Percentiles rank a stretch among this genome's conserved stretches.
Evolutionary conservation across 2,329 filamentous ascomycete genomes (phyloP).

Genomic region (Aspergillus jensenii): DNA sequence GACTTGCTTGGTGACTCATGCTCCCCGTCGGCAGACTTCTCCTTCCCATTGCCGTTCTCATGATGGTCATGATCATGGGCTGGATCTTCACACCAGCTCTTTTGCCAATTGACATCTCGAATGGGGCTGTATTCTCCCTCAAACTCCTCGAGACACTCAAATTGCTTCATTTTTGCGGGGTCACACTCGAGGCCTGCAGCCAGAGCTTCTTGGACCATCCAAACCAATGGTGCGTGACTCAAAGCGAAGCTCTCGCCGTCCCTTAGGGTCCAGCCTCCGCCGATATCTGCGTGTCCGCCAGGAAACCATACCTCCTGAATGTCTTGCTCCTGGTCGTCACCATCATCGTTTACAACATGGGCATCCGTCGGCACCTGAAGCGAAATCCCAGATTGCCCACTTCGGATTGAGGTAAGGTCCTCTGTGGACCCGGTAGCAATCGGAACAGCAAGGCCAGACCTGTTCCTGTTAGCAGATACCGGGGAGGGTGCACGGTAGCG

Average conservation of each 20-base stretch:
- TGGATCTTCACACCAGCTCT: slow-evolving; percentile 15
- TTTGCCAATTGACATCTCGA: slow-evolving; percentile 20
- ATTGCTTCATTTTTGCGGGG: slow-evolving; percentile 43
- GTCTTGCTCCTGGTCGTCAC: slow-evolving; percentile 57
- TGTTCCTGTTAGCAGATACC: slow-evolving; percentile 10
- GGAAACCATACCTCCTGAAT: slow-evolving; percentile 75
- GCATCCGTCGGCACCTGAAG: slow-evolving; percentile 26
- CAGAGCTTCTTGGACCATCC: slow-evolving; percentile 65
- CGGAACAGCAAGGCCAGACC: slow-evolving; percentile 28
- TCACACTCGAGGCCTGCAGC: slow-evolving; percentile 69
- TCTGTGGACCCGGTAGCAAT: slow-evolving; percentile 28
- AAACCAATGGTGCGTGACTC: slow-evolving; percentile 51
- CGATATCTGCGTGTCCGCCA: slow-evolving; percentile 75
- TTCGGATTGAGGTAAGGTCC: slow-evolving; percentile 31
- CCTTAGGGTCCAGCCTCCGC: slow-evolving; percentile 69
- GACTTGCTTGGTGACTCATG: slow-evolving; percentile 27
- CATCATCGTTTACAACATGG: slow-evolving; percentile 20
- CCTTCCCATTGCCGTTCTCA: slow-evolving; percentile 8
- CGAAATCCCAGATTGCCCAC: slow-evolving; percentile 29
- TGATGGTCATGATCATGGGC: slow-evolving; percentile 13
- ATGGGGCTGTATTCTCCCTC: slow-evolving; percentile 38
- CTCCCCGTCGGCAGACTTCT: slow-evolving; percentile 10
- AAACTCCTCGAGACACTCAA: slow-evolving; percentile 60
- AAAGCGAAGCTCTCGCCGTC: slow-evolving; percentile 7
- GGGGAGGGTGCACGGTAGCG: slow-evolving; percentile 31